Percentiles rank a stretch among this genome's conserved stretches.
Evolutionary conservation across 2,329 filamentous ascomycete genomes (phyloP).

Genomic region (Trichoderma asperellum): DNA sequence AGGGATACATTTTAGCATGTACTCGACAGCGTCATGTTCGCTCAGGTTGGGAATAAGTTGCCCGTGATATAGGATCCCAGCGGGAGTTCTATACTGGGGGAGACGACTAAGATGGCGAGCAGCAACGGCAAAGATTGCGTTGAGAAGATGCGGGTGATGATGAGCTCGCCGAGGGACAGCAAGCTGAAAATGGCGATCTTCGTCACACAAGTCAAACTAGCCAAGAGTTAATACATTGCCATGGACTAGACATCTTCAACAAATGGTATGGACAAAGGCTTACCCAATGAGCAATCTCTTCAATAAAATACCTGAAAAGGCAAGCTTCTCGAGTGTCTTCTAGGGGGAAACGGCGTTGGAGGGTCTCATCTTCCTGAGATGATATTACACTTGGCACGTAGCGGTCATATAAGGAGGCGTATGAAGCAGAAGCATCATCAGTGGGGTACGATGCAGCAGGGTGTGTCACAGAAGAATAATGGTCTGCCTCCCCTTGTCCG

Average conservation of each 20-base stretch:
- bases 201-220: conserved; percentile 48
- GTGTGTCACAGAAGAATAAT: conserved; percentile 1
- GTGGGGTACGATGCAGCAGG: not conserved
- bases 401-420: conserved; percentile 12
- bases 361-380: not conserved
- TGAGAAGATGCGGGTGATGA: conserved; percentile 44
- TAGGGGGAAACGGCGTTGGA: conserved; percentile 38
- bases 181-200: conserved; percentile 46
- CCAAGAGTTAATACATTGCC: conserved; percentile 23
- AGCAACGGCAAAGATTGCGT: conserved; percentile 48
- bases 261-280: not conserved
- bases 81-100: conserved; percentile 44
- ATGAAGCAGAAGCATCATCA: conserved; percentile 1
- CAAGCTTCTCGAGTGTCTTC: conserved; percentile 45
- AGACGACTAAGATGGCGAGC: conserved; percentile 46
- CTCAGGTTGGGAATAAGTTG: conserved; percentile 44
- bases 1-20: conserved; percentile 47
- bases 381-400: conserved; percentile 11
- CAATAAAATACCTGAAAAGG: conserved; percentile 45
- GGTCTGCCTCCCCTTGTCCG: not conserved
- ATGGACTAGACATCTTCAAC: not conserved
- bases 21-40: conserved; percentile 46
- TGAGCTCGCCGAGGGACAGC: conserved; percentile 44
- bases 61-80: conserved; percentile 45
- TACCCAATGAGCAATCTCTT: conserved; percentile 48